A percentile compares a stretch with the other conserved stretches of the same genome.
phyloP scores from a whole-genome alignment of 2,329 filamentous ascomycete genomes.

The Fusarium globosum region DNA sequence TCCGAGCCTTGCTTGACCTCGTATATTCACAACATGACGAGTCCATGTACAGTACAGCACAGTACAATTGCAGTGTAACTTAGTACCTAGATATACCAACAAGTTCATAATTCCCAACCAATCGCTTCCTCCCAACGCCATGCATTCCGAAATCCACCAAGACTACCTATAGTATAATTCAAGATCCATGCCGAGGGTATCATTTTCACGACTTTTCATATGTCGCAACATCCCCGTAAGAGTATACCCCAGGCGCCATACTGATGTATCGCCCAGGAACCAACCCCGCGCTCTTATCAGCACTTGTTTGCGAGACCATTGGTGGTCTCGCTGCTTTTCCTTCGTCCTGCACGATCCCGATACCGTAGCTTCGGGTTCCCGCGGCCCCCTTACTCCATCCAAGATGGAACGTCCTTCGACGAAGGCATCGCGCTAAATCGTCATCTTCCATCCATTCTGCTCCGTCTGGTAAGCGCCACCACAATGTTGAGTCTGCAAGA shows the following conservation, averaged over 20 bases:
- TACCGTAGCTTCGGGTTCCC: slow-evolving; percentile 40
- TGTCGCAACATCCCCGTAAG: slow-evolving; percentile 40
- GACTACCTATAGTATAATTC: background rate
- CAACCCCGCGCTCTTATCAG: slow-evolving; percentile 21
- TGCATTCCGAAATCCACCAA: slow-evolving; percentile 17
- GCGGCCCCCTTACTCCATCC: slow-evolving; percentile 37
- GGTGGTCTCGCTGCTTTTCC: slow-evolving; percentile 32
- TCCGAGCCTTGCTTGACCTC: background rate
- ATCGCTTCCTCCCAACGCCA: slow-evolving; percentile 33
- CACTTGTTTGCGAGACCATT: slow-evolving; percentile 8
- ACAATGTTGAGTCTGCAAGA: slow-evolving; percentile 44
- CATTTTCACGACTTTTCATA: slow-evolving; percentile 30
- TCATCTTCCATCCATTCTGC: slow-evolving; percentile 45
- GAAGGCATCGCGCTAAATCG: slow-evolving; percentile 39
- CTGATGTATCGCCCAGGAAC: slow-evolving; percentile 39
- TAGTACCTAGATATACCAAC: background rate
- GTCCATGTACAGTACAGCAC: background rate
- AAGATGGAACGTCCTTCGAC: slow-evolving; percentile 44
- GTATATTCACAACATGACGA: background rate
- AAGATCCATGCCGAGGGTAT: background rate
- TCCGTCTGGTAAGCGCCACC: slow-evolving; percentile 44
- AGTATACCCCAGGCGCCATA: slow-evolving; percentile 43
- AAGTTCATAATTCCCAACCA: background rate
- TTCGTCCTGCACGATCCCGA: slow-evolving; percentile 45
- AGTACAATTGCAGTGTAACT: background rate